Conservation (phyloP, 1,139 yeast genomes). For the Diutina scorzettiae region DNA sequence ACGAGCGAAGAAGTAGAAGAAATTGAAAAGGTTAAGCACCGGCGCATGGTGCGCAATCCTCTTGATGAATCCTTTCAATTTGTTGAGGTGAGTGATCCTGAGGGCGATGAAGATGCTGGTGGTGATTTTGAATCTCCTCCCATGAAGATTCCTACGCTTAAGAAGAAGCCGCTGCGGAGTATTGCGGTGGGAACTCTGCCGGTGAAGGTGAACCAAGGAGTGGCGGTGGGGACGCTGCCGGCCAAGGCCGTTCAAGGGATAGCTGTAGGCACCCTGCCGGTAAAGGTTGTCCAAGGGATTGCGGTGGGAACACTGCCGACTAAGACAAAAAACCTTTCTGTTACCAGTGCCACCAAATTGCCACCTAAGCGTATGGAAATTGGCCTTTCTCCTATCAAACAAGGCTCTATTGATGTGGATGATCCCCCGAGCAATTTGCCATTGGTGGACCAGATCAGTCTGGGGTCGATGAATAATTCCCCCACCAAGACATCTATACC, state of each 20-base stretch:
- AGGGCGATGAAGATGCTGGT: neutral
- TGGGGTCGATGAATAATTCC: no score
- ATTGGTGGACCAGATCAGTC: no score
- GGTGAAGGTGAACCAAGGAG: neutral
- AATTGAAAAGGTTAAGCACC: neutral
- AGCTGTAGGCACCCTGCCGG: constrained; percentile 2
- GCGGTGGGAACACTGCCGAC: neutral
- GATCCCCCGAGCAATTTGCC: no score
- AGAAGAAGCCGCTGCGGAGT: neutral
- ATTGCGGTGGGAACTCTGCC: constrained; percentile 5
- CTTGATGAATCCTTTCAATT: neutral
- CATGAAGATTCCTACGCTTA: neutral
- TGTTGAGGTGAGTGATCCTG: neutral
- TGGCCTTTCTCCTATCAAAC: neutral
- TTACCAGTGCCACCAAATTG: neutral
- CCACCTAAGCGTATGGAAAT: neutral
- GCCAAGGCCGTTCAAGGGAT: neutral
- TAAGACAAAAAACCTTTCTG: neutral
- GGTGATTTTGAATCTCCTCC: neutral
- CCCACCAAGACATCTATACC: neutral
- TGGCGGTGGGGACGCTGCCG: constrained; percentile 3
- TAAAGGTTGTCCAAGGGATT: neutral
- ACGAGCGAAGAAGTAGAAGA: neutral
- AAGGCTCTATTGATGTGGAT: neutral
- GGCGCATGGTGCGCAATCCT: neutral